Evolutionary conservation across 176 grass and related monocot species (phyloP), one percentile per base, ranked within the genome.

Genomic region (Cenchrus americanus): DNA sequence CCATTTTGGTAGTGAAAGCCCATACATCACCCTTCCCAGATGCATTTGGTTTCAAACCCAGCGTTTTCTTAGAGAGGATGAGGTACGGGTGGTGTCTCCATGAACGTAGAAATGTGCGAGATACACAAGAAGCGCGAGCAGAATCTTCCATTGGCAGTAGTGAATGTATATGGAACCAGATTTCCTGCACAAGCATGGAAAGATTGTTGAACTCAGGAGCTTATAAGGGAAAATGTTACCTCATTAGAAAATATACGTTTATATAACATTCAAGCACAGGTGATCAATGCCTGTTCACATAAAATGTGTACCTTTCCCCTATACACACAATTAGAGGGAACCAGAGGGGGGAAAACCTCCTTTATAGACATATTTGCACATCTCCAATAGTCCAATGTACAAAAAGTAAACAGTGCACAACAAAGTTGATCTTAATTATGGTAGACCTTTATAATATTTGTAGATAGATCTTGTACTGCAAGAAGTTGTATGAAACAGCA

Each of bases 111-210:
- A 72, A 72, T 72, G 69, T 3, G 4, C 22, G 44, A 50, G 69
- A 72, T 50, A 51, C 69, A 72, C 46, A 27, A 62, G 59, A 22
- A 62, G n/a, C 22, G 3, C 59, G 59, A 12, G 59, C 59, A 62
- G 59, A 62, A 62, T 62, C 59, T 62, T 62, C 22, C 59, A 26
- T 62, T 62, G 59, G 59, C 59, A 62, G 1, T 62, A 62, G 59
- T 10, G 59, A 62, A 62, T 62, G 59, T 62, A 62, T 24, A 62
- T 62, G 22, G 59, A 3, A 62, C 59, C 46, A 72, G 22, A 72
- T 51, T 23, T 72, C 69, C 69, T 72, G 69, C 69, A 49, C 13
- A 72, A 72, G 23, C 44, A 50, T 72, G 44, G 22, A 50, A 72
- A 46, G 11, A 48, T 24, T 49, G 68, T 24, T 49, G 68, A 34